Evolutionary conservation across 1,139 yeast genomes (phyloP).

Genomic region (Pneumocystis murina): DNA sequence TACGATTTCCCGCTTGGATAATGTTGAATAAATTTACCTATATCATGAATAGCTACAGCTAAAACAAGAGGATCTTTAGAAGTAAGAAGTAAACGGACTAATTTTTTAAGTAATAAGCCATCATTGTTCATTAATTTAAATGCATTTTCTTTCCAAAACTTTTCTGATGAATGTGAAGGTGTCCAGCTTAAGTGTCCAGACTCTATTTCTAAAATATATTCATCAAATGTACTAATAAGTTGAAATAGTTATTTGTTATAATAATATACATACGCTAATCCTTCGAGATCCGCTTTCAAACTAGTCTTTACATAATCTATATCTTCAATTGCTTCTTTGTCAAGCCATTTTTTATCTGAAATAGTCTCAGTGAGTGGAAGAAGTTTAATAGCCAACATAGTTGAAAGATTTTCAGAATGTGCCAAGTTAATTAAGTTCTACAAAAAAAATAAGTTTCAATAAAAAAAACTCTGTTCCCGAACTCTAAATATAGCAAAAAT

Average conservation of each 20-base stretch:
- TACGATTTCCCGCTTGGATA: constrained; percentile 34
- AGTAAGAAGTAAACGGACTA: constrained; percentile 27
- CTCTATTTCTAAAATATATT: constrained; percentile 70
- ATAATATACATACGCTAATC: constrained; percentile 35
- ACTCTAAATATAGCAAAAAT: constrained; percentile 43
- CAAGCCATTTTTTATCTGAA: constrained; percentile 82
- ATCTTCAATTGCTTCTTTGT: constrained; percentile 74
- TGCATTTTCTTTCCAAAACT: constrained; percentile 80
- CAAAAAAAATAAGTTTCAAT: constrained; percentile 16
- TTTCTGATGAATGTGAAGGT: constrained; percentile 78
- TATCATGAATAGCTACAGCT: constrained; percentile 57
- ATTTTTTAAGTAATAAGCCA: constrained; percentile 46
- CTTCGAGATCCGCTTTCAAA: constrained; percentile 57
- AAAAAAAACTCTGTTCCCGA: constrained; percentile 20
- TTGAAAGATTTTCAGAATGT: constrained; percentile 38
- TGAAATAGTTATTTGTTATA: neutral
- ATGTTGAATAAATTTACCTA: constrained; percentile 54
- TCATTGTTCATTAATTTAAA: constrained; percentile 60
- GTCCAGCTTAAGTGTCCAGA: constrained; percentile 73
- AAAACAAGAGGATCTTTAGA: constrained; percentile 24
- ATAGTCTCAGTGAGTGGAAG: constrained; percentile 52
- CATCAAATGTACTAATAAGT: constrained; percentile 52
- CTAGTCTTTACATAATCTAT: constrained; percentile 41
- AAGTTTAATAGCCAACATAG: constrained; percentile 65
- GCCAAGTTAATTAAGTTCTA: constrained; percentile 25